Base-by-base conservation (phyloP, 176 grass and related monocot species). In the Carex parvula region DNA sequence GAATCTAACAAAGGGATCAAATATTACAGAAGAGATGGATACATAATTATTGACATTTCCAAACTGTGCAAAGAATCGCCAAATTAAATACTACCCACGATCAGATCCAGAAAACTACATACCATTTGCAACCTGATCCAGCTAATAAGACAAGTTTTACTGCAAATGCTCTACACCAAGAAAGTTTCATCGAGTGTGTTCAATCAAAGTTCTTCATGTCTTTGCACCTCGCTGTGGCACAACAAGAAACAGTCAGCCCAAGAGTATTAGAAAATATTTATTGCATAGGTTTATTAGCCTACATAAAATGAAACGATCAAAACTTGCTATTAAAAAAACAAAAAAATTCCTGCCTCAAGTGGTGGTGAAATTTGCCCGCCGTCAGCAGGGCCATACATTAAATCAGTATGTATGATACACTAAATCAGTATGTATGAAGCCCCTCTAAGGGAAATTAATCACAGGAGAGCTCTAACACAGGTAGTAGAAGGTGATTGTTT, bases 231-330 rank as follows among this genome's bases (percentile, higher is more conserved):
- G 55, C 52, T 78, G 75, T 41, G 32, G 33, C 83, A 83, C 53
- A 8, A 42, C 32, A 68, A 64, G 68, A 79, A 79, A 12, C 81
- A 88, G 70, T 81, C 66, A 88, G 53, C 84, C 6, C 73, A 77
- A 56, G 22, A 56, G 24, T 29, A 76, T 29, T 50, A 50, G 9
- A 66, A 50, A 8, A 52, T 22, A 50, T 52, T 67, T 66, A 68
- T 68, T 50, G 18, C 15, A 16, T 32, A 65, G 39, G 20, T 79
- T 94, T 93, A 77, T 82, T 89, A 87, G 37, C 37, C 91, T 94
- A 69, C 41, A 89, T 54, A 63, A 82, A 24, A 44, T 33, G 14
- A 82, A 82, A 48, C 6, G 67, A 52, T 2, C n/a, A 73, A 50
- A 70, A 70, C 17, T 42, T 61, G 11, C 5, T n/a, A 42, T 44